Conservation (phyloP, 2,329 filamentous ascomycete genomes). For the Diaporthe sp. region DNA sequence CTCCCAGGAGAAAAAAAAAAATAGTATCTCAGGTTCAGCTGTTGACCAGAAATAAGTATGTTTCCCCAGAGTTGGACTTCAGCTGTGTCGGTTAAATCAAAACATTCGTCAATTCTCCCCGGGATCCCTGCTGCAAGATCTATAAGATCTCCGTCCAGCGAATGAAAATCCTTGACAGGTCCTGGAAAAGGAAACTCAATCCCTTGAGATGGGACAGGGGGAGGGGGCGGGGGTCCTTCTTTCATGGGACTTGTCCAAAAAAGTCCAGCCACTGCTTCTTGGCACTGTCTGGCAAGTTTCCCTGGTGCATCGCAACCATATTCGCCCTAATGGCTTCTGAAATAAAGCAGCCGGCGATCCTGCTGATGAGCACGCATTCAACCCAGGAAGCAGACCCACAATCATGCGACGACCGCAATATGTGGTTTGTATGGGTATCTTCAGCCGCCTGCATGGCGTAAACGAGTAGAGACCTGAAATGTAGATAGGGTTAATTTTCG, state of each 20-base stretch:
- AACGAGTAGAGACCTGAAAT: not conserved
- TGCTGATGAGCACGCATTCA: not conserved
- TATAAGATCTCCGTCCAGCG: slow-evolving; percentile 13
- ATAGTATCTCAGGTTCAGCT: not conserved
- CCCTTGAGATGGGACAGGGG: slow-evolving; percentile 1
- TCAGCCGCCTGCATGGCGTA: not conserved
- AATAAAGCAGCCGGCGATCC: not conserved
- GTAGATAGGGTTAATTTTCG: slow-evolving; percentile 7
- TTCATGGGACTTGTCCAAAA: not conserved
- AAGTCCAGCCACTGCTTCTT: slow-evolving; percentile 17
- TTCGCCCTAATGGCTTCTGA: not conserved
- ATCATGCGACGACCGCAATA: not conserved
- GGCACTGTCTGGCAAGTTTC: not conserved
- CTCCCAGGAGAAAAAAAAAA: not conserved
- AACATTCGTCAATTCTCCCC: not conserved
- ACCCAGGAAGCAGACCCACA: not conserved
- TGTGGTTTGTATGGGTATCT: not conserved
- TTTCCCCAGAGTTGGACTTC: slow-evolving; percentile 10
- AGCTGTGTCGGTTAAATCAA: slow-evolving; percentile 20
- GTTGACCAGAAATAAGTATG: slow-evolving; percentile 16
- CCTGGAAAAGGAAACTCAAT: slow-evolving; percentile 19
- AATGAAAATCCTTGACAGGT: slow-evolving; percentile 15
- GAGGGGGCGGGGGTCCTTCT: not conserved
- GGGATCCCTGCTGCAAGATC: slow-evolving; percentile 19
- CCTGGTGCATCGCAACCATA: not conserved